Conservation (phyloP, 2,329 filamentous ascomycete genomes). For the Cordyceps cicadae region DNA sequence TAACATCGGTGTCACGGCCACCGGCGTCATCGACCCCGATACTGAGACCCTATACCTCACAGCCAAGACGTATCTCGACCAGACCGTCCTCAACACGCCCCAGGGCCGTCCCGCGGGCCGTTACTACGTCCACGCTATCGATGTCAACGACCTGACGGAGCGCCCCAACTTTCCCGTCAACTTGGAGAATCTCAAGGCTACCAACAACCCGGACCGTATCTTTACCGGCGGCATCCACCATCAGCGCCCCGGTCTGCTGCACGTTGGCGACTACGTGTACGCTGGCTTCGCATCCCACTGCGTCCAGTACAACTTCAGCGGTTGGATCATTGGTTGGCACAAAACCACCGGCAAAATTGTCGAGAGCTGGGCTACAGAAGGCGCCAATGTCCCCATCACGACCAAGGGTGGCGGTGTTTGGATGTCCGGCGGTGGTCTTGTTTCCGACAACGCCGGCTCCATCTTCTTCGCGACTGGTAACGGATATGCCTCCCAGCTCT, state of each 20-base stretch:
- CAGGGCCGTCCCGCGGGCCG: slow-evolving; percentile 28
- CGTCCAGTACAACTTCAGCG: slow-evolving; percentile 48
- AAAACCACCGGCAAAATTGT: slow-evolving; percentile 30
- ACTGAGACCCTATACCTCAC: slow-evolving; percentile 38
- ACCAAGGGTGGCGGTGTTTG: slow-evolving; percentile 36
- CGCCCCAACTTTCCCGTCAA: slow-evolving; percentile 37
- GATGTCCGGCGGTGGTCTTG: slow-evolving; percentile 33
- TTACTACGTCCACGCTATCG: slow-evolving; percentile 30
- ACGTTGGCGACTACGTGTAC: slow-evolving; percentile 39
- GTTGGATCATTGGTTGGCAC: slow-evolving; percentile 42
- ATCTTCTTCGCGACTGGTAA: slow-evolving; percentile 33
- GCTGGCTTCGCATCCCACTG: slow-evolving; percentile 48
- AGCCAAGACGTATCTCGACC: slow-evolving; percentile 33
- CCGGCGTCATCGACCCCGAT: slow-evolving; percentile 36
- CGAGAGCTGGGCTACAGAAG: slow-evolving; percentile 33
- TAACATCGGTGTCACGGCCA: slow-evolving; percentile 37
- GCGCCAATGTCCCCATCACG: slow-evolving; percentile 28
- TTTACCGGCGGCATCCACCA: slow-evolving; percentile 45
- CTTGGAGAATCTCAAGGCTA: slow-evolving; percentile 36
- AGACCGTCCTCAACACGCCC: slow-evolving; percentile 20
- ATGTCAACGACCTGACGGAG: slow-evolving; percentile 30
- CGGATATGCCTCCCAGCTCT: slow-evolving; percentile 32
- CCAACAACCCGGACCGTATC: slow-evolving; percentile 39
- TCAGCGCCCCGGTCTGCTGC: slow-evolving; percentile 40
- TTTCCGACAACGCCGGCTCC: slow-evolving; percentile 31